Percentiles rank a stretch among this genome's conserved stretches.
These are phyloP conservation scores for Verticillium longisporum DNA, from an alignment of 2,329 filamentous ascomycete genomes.

Conservation along the genomic window DNA sequence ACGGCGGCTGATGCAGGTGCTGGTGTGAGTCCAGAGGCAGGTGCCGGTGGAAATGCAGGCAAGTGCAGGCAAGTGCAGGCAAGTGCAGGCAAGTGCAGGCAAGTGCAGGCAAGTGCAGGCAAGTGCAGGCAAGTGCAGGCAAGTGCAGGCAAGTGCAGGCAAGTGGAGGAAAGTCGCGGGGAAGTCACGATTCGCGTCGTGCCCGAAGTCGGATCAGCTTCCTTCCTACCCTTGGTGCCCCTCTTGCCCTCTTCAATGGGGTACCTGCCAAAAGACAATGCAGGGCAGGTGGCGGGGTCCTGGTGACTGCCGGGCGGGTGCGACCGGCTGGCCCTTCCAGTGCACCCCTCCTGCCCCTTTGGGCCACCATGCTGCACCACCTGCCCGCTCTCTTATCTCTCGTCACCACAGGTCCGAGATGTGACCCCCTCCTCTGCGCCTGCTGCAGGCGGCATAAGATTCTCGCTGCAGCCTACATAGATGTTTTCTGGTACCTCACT, in stretches of 20 bases:
- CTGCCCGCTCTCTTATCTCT: background rate
- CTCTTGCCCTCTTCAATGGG: no score
- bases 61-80: background rate
- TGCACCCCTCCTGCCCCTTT: slow-evolving; percentile 6
- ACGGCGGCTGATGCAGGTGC: background rate
- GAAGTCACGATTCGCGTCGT: background rate
- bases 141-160: background rate
- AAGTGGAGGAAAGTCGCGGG: background rate
- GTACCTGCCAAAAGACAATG: no score
- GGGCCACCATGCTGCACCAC: background rate
- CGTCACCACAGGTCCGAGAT: background rate
- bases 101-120: background rate
- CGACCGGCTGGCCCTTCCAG: slow-evolving; percentile 3
- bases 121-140: background rate
- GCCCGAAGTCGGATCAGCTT: background rate
- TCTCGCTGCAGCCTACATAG: no score
- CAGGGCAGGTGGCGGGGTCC: background rate
- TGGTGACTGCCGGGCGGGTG: background rate
- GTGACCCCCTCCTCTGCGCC: background rate
- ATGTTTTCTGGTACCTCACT: slow-evolving; percentile 1
- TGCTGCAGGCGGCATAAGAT: background rate
- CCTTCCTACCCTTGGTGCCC: no score
- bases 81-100: no score
- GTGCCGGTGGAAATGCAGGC: background rate
- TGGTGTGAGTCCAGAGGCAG: background rate